phyloP scores from a whole-genome alignment of 768 basidiomycete genomes.

The Termitomyces sp. region DNA sequence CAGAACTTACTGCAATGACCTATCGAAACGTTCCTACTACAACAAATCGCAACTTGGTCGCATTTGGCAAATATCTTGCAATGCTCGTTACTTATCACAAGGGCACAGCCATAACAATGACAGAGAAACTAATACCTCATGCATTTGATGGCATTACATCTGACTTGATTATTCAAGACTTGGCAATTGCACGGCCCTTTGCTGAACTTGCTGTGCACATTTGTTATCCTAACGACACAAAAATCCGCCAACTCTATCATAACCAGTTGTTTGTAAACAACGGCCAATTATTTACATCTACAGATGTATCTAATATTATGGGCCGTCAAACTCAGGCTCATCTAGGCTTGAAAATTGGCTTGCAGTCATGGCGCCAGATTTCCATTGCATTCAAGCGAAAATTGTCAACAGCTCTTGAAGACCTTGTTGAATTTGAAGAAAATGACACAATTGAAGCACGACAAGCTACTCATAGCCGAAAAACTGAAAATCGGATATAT shows the following conservation, averaged over 20 bases:
- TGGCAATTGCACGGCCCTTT: not conserved
- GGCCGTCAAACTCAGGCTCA: not conserved
- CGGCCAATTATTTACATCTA: not conserved
- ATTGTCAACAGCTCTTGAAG: not conserved
- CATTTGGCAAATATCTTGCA: not conserved
- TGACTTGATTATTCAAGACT: not conserved
- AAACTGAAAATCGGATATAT: not conserved
- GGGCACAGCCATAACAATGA: not conserved
- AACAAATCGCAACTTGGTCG: not conserved
- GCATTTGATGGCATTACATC: not conserved
- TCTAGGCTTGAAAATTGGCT: not conserved
- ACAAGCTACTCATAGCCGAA: not conserved
- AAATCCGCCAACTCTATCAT: not conserved
- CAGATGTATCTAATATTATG: not conserved
- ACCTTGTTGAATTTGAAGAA: not conserved
- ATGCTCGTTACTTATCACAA: not conserved
- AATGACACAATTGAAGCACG: not conserved
- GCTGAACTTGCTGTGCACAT: not conserved
- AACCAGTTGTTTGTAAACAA: not conserved
- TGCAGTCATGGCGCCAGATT: not conserved
- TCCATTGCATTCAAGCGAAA: not conserved
- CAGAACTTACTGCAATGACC: not conserved
- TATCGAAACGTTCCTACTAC: not conserved
- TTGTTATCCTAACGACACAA: fast-evolving
- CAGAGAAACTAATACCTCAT: not conserved